A percentile compares a stretch with the other conserved stretches of the same genome.
These are phyloP conservation scores for Zasmidium angulare DNA, from an alignment of 2,329 filamentous ascomycete species.

Conservation along the genomic window DNA sequence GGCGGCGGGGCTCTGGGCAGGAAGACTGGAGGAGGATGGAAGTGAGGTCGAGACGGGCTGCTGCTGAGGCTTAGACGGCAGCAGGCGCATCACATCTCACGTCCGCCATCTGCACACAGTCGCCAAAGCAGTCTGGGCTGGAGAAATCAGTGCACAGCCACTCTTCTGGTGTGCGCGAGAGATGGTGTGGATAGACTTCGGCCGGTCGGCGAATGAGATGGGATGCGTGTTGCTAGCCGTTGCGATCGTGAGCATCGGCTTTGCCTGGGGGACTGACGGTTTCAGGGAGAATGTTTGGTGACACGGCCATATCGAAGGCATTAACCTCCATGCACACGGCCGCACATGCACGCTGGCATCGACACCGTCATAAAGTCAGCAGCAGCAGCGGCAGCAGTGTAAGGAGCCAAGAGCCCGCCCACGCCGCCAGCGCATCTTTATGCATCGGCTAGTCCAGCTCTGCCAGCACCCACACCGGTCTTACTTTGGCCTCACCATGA, in stretches of 20 bases:
- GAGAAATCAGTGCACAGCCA: constrained; percentile 11
- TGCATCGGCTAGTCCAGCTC: constrained; percentile 4
- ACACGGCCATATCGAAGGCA: constrained; percentile 1
- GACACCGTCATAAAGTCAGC: background rate
- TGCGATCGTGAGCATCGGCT: background rate
- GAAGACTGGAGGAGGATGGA: too few species aligned
- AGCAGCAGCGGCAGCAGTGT: background rate
- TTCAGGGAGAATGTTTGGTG: constrained; percentile 2
- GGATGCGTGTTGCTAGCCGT: background rate
- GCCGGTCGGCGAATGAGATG: constrained; percentile 4
- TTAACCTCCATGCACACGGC: background rate
- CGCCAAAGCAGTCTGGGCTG: constrained; percentile 1
- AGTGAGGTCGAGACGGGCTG: constrained; percentile 9
- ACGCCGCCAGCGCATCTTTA: background rate
- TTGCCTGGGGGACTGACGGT: background rate
- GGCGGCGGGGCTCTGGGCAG: too few species aligned
- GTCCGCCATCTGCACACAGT: background rate
- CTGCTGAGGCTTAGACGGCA: constrained; percentile 10
- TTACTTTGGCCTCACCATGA: constrained; percentile 7
- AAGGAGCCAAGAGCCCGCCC: background rate
- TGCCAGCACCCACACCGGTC: background rate
- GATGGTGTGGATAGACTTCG: background rate
- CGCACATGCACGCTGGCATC: background rate
- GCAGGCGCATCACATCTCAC: constrained; percentile 5
- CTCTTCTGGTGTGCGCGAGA: background rate